Evolutionary conservation across 495 filamentous ascomycete species (phyloP).

Genomic region (Podospora didyma): DNA sequence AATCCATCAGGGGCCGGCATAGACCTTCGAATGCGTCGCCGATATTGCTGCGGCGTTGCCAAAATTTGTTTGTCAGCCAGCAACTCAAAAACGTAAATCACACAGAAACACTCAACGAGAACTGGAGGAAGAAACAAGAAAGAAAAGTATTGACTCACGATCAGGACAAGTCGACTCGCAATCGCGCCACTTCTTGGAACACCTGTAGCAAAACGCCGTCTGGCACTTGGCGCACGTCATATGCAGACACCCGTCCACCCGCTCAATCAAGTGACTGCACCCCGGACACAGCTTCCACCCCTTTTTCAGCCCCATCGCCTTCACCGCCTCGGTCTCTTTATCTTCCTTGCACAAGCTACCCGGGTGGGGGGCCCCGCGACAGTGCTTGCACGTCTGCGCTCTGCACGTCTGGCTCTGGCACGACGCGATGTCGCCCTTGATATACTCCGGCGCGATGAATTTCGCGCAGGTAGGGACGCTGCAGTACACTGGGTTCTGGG

Average conservation of each 20-base stretch:
- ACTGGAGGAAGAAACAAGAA: too few relatives aligned
- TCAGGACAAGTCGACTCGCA: not conserved
- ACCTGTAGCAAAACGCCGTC: conserved; percentile 6
- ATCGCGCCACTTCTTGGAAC: not conserved
- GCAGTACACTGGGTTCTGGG: conserved; percentile 6
- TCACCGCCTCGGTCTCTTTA: conserved; percentile 4
- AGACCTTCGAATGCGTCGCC: not conserved
- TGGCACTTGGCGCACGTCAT: conserved; percentile 5
- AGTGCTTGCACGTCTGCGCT: conserved; percentile 1
- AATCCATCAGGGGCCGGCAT: not conserved
- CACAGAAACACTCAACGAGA: too few relatives aligned
- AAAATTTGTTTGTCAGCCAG: not conserved
- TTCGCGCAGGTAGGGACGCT: not conserved
- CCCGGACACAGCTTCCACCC: conserved; percentile 8
- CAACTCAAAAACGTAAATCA: not conserved
- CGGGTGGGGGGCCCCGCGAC: not conserved
- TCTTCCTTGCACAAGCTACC: not conserved
- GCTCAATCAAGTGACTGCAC: conserved; percentile 3
- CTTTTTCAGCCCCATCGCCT: not conserved
- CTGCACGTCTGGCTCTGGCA: not conserved
- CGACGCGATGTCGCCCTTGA: conserved; percentile 4
- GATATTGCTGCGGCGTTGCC: not conserved
- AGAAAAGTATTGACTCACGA: not conserved
- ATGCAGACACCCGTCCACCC: not conserved
- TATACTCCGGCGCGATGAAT: not conserved